Base-by-base conservation (phyloP, 192 early-diverging fungal species). In the Anaeromyces robustus region DNA sequence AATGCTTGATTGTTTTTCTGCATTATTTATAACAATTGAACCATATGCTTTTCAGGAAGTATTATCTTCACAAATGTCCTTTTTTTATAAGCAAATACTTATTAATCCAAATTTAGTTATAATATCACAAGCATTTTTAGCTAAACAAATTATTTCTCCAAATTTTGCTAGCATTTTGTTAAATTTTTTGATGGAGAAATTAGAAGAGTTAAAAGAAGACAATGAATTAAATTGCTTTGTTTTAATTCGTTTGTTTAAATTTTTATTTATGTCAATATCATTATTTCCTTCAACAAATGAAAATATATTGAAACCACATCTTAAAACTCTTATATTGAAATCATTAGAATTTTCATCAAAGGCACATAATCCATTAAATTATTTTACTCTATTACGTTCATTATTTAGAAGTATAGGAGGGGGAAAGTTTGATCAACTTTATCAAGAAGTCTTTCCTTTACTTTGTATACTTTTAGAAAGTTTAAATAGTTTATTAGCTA, bases 341-440 rank as follows among this genome's bases (percentile, higher is more conserved):
- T 94, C 92, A 30, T 91, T 99, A 82, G 94, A 95, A 78, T 86
- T 93, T 5, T 92, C 95, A 11, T 84, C 92, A 12, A 95, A 92
- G 30, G 92, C 98, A 0, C 93, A 94, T 81, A 88, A 94, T 31
- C 95, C 97, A 4, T 86, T 92, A 68, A 95, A 97, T 86, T 99
- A 98, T 86, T 99, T 98, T 86, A 81, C 95, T 79, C 86, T 99
- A 1, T 84, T 99, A 29, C 93, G 96, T 16, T 89, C 92, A 2
- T 87, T 98, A 13, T 99, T 98, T 87, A 90, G 97, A 30, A 95
- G 95, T 82, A 98, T 99, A 81, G 97, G 96, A 37, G 97, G 96
- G 30, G 98, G 97, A 5, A 92, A 95, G 31, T 98, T 97, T 85
- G 97, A 99, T 85, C 81, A 92, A 43, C 89, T 99, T 18, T 98